Evolutionary conservation across 179 eudicot genomes (phyloP).

Genomic region (Pouteria campechiana): DNA sequence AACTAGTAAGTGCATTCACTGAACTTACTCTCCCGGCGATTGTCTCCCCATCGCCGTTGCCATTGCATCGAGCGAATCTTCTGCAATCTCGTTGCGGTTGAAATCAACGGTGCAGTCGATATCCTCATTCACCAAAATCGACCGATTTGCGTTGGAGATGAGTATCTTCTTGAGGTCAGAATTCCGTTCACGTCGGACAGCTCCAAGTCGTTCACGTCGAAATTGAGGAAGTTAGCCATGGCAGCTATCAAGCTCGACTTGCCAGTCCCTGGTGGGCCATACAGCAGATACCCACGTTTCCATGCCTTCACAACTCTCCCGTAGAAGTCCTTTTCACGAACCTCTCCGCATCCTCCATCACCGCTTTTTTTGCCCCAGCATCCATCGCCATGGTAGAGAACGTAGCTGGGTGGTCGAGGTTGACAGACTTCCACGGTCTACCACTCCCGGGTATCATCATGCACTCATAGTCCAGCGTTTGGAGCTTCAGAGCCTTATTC

Average conservation of each 20-base stretch:
- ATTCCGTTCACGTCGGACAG: background rate
- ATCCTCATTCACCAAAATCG: conserved; percentile 9
- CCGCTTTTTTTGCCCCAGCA: background rate
- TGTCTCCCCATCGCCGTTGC: background rate
- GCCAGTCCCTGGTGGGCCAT: conserved; percentile 5
- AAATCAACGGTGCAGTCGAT: conserved; percentile 8
- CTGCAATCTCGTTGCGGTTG: too few species aligned
- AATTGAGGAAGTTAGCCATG: conserved; percentile 5
- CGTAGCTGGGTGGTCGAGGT: conserved; percentile 3
- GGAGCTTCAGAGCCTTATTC: conserved; percentile 9
- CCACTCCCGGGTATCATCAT: background rate
- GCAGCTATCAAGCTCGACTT: conserved; percentile 7
- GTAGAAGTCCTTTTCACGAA: conserved; percentile 3
- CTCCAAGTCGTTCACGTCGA: conserved; percentile 8
- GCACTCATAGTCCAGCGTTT: conserved; percentile 1
- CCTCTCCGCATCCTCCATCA: conserved; percentile 1
- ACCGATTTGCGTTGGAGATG: background rate
- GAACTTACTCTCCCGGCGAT: too few species aligned
- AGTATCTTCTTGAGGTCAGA: conserved; percentile 1
- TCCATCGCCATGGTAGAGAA: conserved; percentile 5
- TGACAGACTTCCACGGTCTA: background rate
- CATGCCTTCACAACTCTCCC: conserved; percentile 7
- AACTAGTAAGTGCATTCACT: too few species aligned
- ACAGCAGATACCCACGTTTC: background rate
- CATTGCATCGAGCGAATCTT: background rate